Evolutionary conservation across 2,329 filamentous ascomycete genomes (phyloP), one percentile per base, ranked within the genome.

Genomic region (Dothistroma pini): DNA sequence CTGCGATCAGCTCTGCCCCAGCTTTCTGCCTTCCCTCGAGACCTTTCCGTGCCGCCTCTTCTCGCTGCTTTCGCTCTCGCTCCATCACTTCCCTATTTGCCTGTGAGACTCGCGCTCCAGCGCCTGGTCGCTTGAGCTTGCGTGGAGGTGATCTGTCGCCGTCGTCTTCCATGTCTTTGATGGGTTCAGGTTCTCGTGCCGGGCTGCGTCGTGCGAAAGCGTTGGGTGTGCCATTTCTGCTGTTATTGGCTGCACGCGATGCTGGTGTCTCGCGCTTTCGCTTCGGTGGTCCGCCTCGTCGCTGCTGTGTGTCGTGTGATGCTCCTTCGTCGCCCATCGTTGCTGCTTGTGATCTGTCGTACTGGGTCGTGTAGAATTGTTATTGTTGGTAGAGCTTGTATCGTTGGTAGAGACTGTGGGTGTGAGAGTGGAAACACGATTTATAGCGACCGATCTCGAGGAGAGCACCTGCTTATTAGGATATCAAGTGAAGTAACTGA

Each of bases 1-100:
- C 88, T 55, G 88, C 86, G 54, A 97, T 95, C 8, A 96, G 88
- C 71, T 97, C 91, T 22, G 63, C 66, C 10, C 60, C 65, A 34
- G 63, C 61, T 14, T 56, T 47, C 22, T 55, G 34, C 11, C 65
- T 56, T 21, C 56, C 60, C 53, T 59, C 56, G 7, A 67, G 49
- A 10, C 52, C 57, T 31, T 77, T 77, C 81, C 47, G 80, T 68
- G 57, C 67, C 53, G 77, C 74, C 57, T 75, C 71, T 62, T 79
- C 75, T 44, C 78, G 71, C 58, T 78, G 70, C 54, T 60, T 61
- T 64, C 78, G 74, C 34, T 75, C 75, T 54, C 85, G 82, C 31
- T 87, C 85, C 57, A 89, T 87, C 25, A 85, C 85, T 68, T 90
- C 87, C 34, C 85, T 83, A 69, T 91, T 86, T 32, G 84, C 77